phyloP scores from a whole-genome alignment of 805 yeast genomes.

The Pichia cephalocereana region DNA sequence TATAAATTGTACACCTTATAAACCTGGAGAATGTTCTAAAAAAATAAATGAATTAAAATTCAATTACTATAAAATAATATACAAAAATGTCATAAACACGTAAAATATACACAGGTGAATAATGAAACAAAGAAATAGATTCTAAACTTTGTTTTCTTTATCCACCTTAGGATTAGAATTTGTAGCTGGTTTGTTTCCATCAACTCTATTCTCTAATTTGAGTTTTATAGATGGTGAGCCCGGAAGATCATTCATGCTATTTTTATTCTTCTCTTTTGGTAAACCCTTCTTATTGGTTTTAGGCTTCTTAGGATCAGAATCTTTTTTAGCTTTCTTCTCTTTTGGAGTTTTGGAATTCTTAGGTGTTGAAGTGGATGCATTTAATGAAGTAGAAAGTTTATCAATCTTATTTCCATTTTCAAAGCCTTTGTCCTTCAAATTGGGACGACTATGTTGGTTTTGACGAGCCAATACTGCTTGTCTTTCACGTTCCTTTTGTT shows the following conservation, averaged over 20 bases:
- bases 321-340: slow-evolving; percentile 6
- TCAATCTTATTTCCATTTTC: not conserved
- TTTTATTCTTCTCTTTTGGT: slow-evolving; percentile 4
- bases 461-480: not conserved
- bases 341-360: not conserved
- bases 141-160: slow-evolving; percentile 3
- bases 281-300: not conserved
- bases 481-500: slow-evolving; percentile 13
- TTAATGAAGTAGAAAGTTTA: not conserved
- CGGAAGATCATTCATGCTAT: slow-evolving; percentile 1
- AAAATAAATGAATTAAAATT: no score
- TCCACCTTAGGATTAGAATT: not conserved
- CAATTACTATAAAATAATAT: not conserved
- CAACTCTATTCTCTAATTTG: slow-evolving; percentile 1
- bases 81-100: not conserved
- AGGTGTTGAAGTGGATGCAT: not conserved
- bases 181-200: not conserved
- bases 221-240: slow-evolving; percentile 2
- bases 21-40: not conserved
- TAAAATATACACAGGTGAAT: not conserved
- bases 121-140: not conserved
- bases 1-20: no score
- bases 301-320: slow-evolving; percentile 1
- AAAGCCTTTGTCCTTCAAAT: not conserved
- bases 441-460: not conserved